Evolutionary conservation across 352 stramenopile genomes (phyloP).

Genomic region (Globisporangium rhizosaccharum): DNA sequence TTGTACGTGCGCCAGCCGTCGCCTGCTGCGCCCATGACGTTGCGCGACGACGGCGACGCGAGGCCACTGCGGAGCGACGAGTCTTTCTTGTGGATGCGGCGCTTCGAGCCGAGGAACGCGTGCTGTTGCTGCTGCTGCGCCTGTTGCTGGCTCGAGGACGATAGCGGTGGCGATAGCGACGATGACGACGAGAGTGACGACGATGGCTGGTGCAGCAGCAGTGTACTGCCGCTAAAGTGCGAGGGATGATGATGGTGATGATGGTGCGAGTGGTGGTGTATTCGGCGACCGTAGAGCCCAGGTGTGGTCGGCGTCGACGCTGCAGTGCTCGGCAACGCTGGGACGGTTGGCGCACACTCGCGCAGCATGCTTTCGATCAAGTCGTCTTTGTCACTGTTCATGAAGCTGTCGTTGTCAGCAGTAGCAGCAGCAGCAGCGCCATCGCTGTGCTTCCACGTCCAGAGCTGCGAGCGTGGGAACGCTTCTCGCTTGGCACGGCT

Average conservation of each 20-base stretch:
- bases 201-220: slow-evolving; percentile 5
- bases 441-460: slow-evolving; percentile 36
- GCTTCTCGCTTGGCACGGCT: slow-evolving; percentile 19
- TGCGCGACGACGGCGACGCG: slow-evolving; percentile 1
- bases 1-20: slow-evolving; percentile 62
- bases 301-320: slow-evolving; percentile 7
- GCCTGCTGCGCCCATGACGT: slow-evolving; percentile 1
- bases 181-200: neutral
- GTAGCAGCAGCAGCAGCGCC: neutral
- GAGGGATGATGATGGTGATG: neutral
- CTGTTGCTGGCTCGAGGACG: slow-evolving; percentile 1
- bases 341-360: slow-evolving; percentile 29
- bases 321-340: slow-evolving; percentile 4
- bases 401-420: neutral
- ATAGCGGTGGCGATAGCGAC: neutral
- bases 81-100: slow-evolving; percentile 13
- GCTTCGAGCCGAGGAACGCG: slow-evolving; percentile 7
- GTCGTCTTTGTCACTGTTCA: slow-evolving; percentile 21
- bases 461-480: slow-evolving; percentile 59
- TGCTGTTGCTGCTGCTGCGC: slow-evolving; percentile 3
- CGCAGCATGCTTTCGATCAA: slow-evolving; percentile 53
- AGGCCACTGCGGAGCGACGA: neutral
- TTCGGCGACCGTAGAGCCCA: slow-evolving; percentile 3
- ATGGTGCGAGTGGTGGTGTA: slow-evolving; percentile 3
- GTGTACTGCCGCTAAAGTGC: neutral